These are phyloP conservation scores for Clathrus columnatus DNA, from an alignment of 768 basidiomycete species.

Conservation along the genomic window DNA sequence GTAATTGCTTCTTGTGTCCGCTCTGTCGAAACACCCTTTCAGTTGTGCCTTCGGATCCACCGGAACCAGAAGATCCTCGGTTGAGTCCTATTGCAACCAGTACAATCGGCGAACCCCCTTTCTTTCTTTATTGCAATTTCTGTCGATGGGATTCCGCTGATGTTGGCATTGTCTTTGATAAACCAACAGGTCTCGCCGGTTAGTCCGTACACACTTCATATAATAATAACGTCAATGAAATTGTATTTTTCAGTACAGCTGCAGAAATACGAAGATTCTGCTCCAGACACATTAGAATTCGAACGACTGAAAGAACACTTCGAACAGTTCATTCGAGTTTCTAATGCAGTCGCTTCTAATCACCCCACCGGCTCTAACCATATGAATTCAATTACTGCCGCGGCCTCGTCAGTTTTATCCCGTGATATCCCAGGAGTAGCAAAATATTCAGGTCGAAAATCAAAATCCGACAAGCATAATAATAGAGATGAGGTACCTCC, in stretches of 20 bases:
- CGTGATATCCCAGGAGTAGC: constrained; percentile 79
- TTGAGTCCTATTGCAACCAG: constrained; percentile 41
- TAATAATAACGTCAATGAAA: not conserved
- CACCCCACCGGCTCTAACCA: constrained; percentile 38
- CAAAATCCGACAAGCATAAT: constrained; percentile 49
- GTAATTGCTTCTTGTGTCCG: constrained; percentile 97
- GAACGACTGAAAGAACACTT: constrained; percentile 95
- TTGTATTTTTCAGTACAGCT: constrained; percentile 59
- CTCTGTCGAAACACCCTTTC: constrained; percentile 84
- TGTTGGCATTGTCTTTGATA: constrained; percentile 89
- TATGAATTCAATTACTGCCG: constrained; percentile 58
- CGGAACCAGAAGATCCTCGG: constrained; percentile 50
- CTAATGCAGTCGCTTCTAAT: constrained; percentile 62
- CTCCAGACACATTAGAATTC: constrained; percentile 79
- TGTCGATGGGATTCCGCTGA: constrained; percentile 94
- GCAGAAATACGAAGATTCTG: constrained; percentile 82
- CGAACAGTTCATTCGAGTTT: constrained; percentile 86
- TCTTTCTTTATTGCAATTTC: constrained; percentile 83
- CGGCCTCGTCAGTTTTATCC: constrained; percentile 80
- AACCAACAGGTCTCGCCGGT: constrained; percentile 94
- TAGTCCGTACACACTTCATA: constrained; percentile 18
- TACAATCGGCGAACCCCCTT: constrained; percentile 75
- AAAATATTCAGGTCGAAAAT: constrained; percentile 51
- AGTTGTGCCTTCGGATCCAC: constrained; percentile 84
- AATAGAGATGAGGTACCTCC: constrained; percentile 74